A percentile compares a stretch with the other conserved stretches of the same genome.
Evolutionary conservation across 257 asterid genomes (phyloP).

Genomic region (Scutellaria baicalensis): DNA sequence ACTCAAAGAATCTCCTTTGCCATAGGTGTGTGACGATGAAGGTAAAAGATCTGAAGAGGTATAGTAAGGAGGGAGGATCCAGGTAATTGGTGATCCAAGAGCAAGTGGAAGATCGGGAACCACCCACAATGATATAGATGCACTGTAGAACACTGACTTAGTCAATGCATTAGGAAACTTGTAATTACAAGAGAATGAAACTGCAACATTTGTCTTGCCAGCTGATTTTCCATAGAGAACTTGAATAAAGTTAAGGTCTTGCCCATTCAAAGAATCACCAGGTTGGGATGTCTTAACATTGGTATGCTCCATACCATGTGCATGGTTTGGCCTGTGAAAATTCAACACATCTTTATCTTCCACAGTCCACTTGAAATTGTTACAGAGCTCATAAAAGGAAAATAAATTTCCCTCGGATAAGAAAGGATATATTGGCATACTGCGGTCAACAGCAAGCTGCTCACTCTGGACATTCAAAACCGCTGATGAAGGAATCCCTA

Average conservation of each 20-base stretch:
- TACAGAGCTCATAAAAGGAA: slow-evolving; percentile 77
- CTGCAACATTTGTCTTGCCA: slow-evolving; percentile 57
- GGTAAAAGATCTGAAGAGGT: slow-evolving; percentile 73
- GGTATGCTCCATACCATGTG: slow-evolving; percentile 15
- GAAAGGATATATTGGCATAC: slow-evolving; percentile 60
- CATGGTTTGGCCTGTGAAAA: slow-evolving; percentile 27
- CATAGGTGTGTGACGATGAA: slow-evolving; percentile 30
- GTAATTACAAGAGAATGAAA: slow-evolving; percentile 73
- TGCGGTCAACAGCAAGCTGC: slow-evolving; percentile 57
- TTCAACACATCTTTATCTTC: slow-evolving; percentile 50
- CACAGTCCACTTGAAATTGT: slow-evolving; percentile 58
- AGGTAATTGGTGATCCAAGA: slow-evolving; percentile 66
- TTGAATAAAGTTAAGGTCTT: slow-evolving; percentile 48
- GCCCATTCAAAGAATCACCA: slow-evolving; percentile 28
- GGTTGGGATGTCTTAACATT: slow-evolving; percentile 22
- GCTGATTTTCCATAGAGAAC: slow-evolving; percentile 67
- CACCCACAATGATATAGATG: slow-evolving; percentile 58
- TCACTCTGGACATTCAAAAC: slow-evolving; percentile 67
- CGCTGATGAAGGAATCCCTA: slow-evolving; percentile 80
- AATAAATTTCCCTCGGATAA: slow-evolving; percentile 73
- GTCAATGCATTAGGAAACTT: slow-evolving; percentile 29
- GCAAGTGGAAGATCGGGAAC: slow-evolving; percentile 79
- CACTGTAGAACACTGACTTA: slow-evolving; percentile 47
- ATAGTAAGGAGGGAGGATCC: slow-evolving; percentile 85
- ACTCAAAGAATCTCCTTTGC: slow-evolving; percentile 39